A percentile compares a stretch with the other conserved stretches of the same genome.
These are phyloP conservation scores for Ogataea pignaliae DNA, from an alignment of 805 yeast species.

Conservation along the genomic window DNA sequence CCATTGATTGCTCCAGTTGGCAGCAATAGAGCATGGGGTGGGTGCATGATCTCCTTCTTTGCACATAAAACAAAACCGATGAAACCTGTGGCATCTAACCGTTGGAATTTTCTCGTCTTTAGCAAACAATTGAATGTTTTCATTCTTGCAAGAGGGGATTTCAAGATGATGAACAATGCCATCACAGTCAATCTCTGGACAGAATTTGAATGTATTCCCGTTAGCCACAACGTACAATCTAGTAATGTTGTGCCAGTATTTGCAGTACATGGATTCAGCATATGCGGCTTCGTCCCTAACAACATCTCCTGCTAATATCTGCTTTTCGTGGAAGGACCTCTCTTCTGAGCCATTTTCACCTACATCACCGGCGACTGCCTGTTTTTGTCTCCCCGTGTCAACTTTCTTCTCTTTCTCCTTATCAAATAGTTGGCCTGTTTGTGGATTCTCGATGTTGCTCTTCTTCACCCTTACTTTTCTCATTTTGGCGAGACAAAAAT, in stretches of 20 bases:
- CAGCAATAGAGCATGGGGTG: slow-evolving; percentile 57
- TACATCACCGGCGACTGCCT: slow-evolving; percentile 7
- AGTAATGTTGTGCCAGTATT: slow-evolving; percentile 41
- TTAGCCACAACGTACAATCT: slow-evolving; percentile 49
- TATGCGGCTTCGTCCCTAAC: slow-evolving; percentile 18
- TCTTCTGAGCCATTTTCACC: slow-evolving; percentile 7
- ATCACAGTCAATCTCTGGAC: slow-evolving; percentile 82
- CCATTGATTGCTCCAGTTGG: slow-evolving; percentile 54
- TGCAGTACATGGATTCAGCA: slow-evolving; percentile 24
- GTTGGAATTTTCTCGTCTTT: slow-evolving; percentile 46
- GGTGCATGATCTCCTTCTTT: slow-evolving; percentile 76
- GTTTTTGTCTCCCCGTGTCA: slow-evolving; percentile 4
- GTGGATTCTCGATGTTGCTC: slow-evolving; percentile 3
- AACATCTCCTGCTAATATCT: slow-evolving; percentile 16
- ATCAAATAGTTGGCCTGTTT: slow-evolving; percentile 8
- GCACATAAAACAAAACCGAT: slow-evolving; percentile 78
- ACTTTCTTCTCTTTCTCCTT: slow-evolving; percentile 20
- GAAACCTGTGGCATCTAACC: slow-evolving; percentile 62
- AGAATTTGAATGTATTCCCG: slow-evolving; percentile 53
- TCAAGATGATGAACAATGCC: slow-evolving; percentile 41
- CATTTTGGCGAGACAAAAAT: slow-evolving; percentile 8
- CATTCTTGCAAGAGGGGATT: slow-evolving; percentile 26
- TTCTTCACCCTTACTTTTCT: slow-evolving; percentile 7
- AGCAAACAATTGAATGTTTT: slow-evolving; percentile 24
- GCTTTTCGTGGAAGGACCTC: slow-evolving; percentile 23